Conservation (phyloP, 2,329 filamentous ascomycete species). For the Rachicladosporium sp. region DNA sequence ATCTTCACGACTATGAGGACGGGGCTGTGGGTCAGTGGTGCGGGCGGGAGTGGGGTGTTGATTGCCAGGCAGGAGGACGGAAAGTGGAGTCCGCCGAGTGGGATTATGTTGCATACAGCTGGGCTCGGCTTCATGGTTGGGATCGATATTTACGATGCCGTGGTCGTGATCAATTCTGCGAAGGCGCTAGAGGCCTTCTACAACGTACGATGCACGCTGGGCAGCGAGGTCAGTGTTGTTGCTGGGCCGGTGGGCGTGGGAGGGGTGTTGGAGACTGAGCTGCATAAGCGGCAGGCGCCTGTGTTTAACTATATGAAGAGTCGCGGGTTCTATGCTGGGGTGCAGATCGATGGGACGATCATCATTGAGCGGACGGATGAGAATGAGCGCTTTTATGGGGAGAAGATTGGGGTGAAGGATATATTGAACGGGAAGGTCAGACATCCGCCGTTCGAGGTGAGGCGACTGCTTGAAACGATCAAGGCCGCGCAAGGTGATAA, state of each 20-base stretch:
- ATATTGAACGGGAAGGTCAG: constrained; percentile 51
- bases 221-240: constrained; percentile 65
- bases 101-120: constrained; percentile 79
- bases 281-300: constrained; percentile 57
- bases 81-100: constrained; percentile 82
- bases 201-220: constrained; percentile 64
- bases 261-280: constrained; percentile 55
- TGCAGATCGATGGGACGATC: constrained; percentile 77
- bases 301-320: constrained; percentile 83
- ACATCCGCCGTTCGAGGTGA: constrained; percentile 43
- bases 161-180: constrained; percentile 81
- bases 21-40: constrained; percentile 81
- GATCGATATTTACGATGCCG: constrained; percentile 91
- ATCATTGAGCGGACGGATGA: constrained; percentile 78
- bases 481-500: constrained; percentile 75
- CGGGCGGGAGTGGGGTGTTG: constrained; percentile 77
- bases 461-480: constrained; percentile 64
- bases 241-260: constrained; percentile 70
- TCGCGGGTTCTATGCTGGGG: constrained; percentile 73
- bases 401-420: constrained; percentile 48
- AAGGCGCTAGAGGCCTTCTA: constrained; percentile 76
- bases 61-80: constrained; percentile 75
- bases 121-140: constrained; percentile 82
- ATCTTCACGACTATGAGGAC: constrained; percentile 95
- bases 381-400: constrained; percentile 74